Percentiles rank a stretch among this genome's conserved stretches.
Conservation (phyloP, 495 filamentous ascomycete genomes). For the Aspergillus diversus region DNA sequence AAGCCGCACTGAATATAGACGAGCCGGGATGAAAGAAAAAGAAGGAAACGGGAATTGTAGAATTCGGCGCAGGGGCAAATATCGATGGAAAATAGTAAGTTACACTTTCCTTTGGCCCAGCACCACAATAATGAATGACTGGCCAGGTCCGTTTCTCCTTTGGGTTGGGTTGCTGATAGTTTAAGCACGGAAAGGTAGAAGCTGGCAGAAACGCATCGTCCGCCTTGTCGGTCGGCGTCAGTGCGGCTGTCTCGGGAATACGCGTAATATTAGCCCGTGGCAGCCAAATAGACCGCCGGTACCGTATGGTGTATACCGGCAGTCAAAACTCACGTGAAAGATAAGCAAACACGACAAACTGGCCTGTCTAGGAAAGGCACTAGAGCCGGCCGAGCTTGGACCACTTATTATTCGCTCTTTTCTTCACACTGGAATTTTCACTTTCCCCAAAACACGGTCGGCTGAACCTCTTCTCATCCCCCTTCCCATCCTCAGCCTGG, state of each 20-base stretch:
- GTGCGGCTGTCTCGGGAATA: constrained; percentile 13
- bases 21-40: constrained; percentile 1
- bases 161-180: constrained; percentile 1
- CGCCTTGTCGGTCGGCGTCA: constrained; percentile 16
- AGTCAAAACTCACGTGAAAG: constrained; percentile 15
- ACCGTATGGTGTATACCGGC: constrained; percentile 3
- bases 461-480: constrained; percentile 14
- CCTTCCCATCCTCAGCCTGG: constrained; percentile 10
- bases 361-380: not conserved
- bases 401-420: no score
- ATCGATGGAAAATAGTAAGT: not conserved
- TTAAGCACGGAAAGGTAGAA: constrained; percentile 27
- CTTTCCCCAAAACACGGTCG: constrained; percentile 19
- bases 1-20: not conserved
- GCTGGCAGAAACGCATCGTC: constrained; percentile 47
- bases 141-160: not conserved
- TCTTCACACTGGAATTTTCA: constrained; percentile 41
- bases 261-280: not conserved
- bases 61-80: not conserved
- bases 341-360: constrained; percentile 25
- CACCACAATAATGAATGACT: constrained; percentile 1
- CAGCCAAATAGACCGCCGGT: not conserved
- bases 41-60: not conserved
- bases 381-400: no score
- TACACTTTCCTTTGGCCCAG: not conserved